Conservation (phyloP, 441 rosid genomes). For the Pelargonium myrrhifolium region DNA sequence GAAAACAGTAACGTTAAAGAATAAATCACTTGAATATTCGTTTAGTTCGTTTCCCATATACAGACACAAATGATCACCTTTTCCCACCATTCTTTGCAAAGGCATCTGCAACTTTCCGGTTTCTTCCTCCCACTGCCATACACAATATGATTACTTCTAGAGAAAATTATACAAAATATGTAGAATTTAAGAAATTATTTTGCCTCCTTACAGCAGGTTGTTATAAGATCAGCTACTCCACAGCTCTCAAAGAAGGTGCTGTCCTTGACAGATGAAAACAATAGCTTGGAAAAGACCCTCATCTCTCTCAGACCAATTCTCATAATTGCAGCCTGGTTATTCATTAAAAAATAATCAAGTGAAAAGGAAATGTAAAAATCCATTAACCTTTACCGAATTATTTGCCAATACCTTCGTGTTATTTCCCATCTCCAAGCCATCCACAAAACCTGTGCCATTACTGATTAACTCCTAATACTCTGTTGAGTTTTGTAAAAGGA, state of each 20-base stretch:
- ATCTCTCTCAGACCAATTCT: constrained; percentile 92
- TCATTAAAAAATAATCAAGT: constrained; percentile 5
- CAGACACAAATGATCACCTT: constrained; percentile 41
- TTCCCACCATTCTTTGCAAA: constrained; percentile 73
- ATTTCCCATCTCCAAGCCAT: constrained; percentile 95
- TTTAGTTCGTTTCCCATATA: neutral
- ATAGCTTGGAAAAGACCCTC: constrained; percentile 73
- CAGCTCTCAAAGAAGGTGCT: constrained; percentile 94
- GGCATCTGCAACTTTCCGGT: constrained; percentile 89
- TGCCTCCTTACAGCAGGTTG: constrained; percentile 77
- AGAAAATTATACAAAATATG: constrained; percentile 8
- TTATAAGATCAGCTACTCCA: constrained; percentile 90
- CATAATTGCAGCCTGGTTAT: constrained; percentile 82
- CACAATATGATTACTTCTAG: constrained; percentile 13
- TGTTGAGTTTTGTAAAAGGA: neutral
- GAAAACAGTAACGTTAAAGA: constrained; percentile 15
- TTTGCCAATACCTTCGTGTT: constrained; percentile 64
- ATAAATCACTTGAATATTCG: constrained; percentile 2
- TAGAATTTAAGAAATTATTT: constrained; percentile 8
- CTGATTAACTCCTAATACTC: constrained; percentile 6
- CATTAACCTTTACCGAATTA: neutral
- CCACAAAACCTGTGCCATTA: constrained; percentile 61
- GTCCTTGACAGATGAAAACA: constrained; percentile 83
- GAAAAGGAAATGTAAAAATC: neutral
- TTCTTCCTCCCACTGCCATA: constrained; percentile 88